Base-by-base conservation (phyloP, 495 filamentous ascomycete genomes). In the Xylaria longipes region DNA sequence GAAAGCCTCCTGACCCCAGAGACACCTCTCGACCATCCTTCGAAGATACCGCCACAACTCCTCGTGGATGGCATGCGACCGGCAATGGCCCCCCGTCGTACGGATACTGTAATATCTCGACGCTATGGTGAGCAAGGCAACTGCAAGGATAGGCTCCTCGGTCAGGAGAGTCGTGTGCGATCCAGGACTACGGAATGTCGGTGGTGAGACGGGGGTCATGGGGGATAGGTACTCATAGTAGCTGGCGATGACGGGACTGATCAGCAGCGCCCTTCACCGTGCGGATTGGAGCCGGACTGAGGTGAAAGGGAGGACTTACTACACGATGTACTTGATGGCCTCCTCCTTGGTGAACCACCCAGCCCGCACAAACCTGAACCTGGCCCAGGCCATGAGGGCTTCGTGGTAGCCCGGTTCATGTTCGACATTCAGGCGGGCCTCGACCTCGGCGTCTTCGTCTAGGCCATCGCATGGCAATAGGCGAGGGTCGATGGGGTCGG, bases 341-440 rank as follows among this genome's bases (percentile, higher is more conserved):
- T 99, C 96, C 73, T 91, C 89, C 2, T 95, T 93, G 0, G 94
- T 97, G 75, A 99, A 95, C 96, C 96, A 99, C 27, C 96, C 96
- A 9, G 93, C 94, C 63, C 93, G 91, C 25, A 98, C 95, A 79
- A 98, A 98, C 68, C 94, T 89, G 75, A 97, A 91, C 73, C 93
- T 88, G 12, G 92, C 91, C 96, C 96, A 99, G 12, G 93, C 92
- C 74, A 90, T 91, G 65, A 97, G 78, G 7, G 94, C 93, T 71
- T 93, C 90, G 43, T 83, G 79, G 71, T 88, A 87, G n/a, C 86
- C 86, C 9, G 81, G 83, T 41, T 88, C 86, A 45, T 72, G 69
- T 60, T 79, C 77, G 22, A 79, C 77, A 41, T 70, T 74, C n/a
- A 81, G 63, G 33, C 73, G 75, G 37, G 76, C 74, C 39, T 83